A percentile compares a stretch with the other conserved stretches of the same genome.
Conservation (phyloP, 345 rosid genomes). For the Arabidopsis arenosa region DNA sequence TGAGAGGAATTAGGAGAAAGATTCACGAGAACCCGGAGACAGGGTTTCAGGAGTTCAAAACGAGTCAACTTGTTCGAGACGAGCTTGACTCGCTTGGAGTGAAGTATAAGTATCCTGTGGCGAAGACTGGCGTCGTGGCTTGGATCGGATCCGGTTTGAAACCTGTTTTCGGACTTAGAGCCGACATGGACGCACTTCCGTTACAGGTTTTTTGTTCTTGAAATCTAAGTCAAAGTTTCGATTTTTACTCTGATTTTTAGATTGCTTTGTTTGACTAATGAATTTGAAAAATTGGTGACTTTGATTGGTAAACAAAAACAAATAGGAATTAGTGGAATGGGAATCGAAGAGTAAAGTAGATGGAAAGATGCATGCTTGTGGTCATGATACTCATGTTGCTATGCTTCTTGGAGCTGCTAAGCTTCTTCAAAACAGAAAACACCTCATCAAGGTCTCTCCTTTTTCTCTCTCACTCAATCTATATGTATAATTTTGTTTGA, state of each 20-base stretch:
- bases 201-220: conserved; percentile 51
- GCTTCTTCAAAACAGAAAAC: conserved; percentile 55
- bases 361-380: conserved; percentile 84
- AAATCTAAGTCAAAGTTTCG: not conserved
- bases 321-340: conserved; percentile 79
- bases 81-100: conserved; percentile 70
- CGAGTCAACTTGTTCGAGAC: conserved; percentile 59
- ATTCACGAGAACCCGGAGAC: conserved; percentile 70
- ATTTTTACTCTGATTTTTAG: not conserved
- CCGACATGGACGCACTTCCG: conserved; percentile 84
- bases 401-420: conserved; percentile 86
- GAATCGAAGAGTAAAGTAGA: conserved; percentile 67
- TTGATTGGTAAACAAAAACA: not conserved
- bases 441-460: conserved; percentile 55
- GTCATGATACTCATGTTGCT: conserved; percentile 77
- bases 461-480: not conserved
- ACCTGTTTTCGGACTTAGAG: conserved; percentile 70
- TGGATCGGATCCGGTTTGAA: conserved; percentile 57
- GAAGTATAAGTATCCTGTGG: conserved; percentile 68
- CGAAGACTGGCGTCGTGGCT: conserved; percentile 70
- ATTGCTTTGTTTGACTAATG: not conserved
- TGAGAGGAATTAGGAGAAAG: conserved; percentile 62
- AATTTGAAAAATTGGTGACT: not conserved
- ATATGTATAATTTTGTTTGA: not conserved
- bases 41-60: conserved; percentile 71